Evolutionary conservation across 805 yeast species (phyloP).

Genomic region (Ogataea haglerorum): DNA sequence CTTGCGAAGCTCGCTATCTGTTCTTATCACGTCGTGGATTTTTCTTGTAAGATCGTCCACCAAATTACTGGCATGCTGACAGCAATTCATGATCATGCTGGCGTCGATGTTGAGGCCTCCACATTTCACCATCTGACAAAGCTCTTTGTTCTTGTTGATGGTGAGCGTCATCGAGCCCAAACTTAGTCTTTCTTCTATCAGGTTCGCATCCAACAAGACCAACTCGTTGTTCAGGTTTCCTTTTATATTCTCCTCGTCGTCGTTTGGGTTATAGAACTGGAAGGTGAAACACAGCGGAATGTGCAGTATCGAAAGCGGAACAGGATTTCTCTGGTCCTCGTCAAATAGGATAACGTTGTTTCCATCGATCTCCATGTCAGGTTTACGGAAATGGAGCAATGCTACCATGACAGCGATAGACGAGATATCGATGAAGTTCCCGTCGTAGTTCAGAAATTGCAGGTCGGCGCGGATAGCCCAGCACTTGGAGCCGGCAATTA

Average conservation of each 20-base stretch:
- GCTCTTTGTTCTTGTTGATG: conserved; percentile 82
- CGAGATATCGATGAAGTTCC: conserved; percentile 86
- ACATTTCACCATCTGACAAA: conserved; percentile 84
- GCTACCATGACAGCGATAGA: conserved; percentile 90
- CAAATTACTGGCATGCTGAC: conserved; percentile 58
- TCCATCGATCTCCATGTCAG: conserved; percentile 73
- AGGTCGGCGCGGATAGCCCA: conserved; percentile 92
- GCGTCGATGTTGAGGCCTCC: conserved; percentile 89
- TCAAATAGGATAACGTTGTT: conserved; percentile 66
- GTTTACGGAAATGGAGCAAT: conserved; percentile 74
- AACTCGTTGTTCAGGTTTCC: conserved; percentile 61
- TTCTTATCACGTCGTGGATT: conserved; percentile 53
- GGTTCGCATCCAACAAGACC: conserved; percentile 69
- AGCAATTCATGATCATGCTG: conserved; percentile 59
- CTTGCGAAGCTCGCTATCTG: conserved; percentile 41
- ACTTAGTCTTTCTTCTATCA: conserved; percentile 71
- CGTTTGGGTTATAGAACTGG: conserved; percentile 73
- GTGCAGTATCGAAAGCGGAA: conserved; percentile 79
- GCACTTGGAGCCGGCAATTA: conserved; percentile 84
- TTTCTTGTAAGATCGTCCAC: conserved; percentile 64
- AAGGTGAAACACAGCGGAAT: conserved; percentile 87
- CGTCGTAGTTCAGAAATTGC: conserved; percentile 86
- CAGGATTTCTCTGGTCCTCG: conserved; percentile 78
- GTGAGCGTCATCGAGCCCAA: conserved; percentile 83
- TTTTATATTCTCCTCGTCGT: conserved; percentile 64